Conservation (phyloP, 2,329 filamentous ascomycete genomes). For the Cyphellophora attinorum region DNA sequence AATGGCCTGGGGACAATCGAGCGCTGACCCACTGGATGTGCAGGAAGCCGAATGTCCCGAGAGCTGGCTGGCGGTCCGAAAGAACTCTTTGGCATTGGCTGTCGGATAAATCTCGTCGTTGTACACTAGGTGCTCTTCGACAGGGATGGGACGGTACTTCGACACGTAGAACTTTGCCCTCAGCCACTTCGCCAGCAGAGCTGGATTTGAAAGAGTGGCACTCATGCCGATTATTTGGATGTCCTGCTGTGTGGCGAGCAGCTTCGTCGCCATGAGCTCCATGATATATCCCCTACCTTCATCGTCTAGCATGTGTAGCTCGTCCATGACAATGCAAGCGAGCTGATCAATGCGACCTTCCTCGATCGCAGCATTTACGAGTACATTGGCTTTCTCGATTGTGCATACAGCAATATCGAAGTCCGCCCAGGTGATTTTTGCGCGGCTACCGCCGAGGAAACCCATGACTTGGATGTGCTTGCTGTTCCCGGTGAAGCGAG, state of each 20-base stretch:
- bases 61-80: slow-evolving; percentile 48
- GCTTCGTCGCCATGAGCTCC: slow-evolving; percentile 64
- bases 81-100: slow-evolving; percentile 47
- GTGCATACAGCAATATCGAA: slow-evolving; percentile 73
- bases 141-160: slow-evolving; percentile 62
- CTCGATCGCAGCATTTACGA: slow-evolving; percentile 65
- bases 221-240: slow-evolving; percentile 73
- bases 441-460: slow-evolving; percentile 65
- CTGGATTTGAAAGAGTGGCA: slow-evolving; percentile 64
- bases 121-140: slow-evolving; percentile 65
- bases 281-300: slow-evolving; percentile 65
- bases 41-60: slow-evolving; percentile 14
- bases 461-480: slow-evolving; percentile 57
- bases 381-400: slow-evolving; percentile 69
- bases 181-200: slow-evolving; percentile 60
- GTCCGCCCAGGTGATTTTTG: slow-evolving; percentile 58
- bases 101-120: slow-evolving; percentile 59
- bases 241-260: slow-evolving; percentile 52
- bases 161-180: slow-evolving; percentile 63
- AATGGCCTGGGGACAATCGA: slow-evolving; percentile 21
- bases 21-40: slow-evolving; percentile 20
- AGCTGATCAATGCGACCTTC: slow-evolving; percentile 58
- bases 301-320: slow-evolving; percentile 75
- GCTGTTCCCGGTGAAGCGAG: slow-evolving; percentile 26
- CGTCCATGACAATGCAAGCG: slow-evolving; percentile 61